A percentile compares a stretch with the other conserved stretches of the same genome.
These are phyloP conservation scores for Leccinum subrobustum DNA, from an alignment of 1,284 basidiomycete genomes.

Conservation along the genomic window DNA sequence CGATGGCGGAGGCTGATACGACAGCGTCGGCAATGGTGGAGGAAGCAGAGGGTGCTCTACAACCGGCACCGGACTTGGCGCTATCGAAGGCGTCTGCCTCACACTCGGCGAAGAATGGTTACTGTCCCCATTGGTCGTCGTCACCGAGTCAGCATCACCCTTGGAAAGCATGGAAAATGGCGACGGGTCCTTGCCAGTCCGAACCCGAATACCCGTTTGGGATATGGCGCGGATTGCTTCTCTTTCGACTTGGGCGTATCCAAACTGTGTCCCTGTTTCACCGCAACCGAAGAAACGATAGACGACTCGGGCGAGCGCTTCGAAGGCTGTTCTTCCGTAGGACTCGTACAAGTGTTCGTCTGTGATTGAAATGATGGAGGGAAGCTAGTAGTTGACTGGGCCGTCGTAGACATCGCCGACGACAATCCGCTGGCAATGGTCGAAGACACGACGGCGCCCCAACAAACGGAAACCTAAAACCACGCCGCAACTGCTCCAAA, in stretches of 20 bases:
- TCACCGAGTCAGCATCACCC: not conserved
- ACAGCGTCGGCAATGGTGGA: constrained; percentile 8
- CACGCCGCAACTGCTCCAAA: constrained; percentile 30
- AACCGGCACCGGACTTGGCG: constrained; percentile 12
- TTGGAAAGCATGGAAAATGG: constrained; percentile 22
- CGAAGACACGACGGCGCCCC: constrained; percentile 37
- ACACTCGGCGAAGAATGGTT: constrained; percentile 9
- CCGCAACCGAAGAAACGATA: not conserved
- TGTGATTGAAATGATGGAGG: not conserved
- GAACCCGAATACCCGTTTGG: constrained; percentile 44
- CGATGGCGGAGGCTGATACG: constrained; percentile 1
- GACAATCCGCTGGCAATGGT: not conserved
- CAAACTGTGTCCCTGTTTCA: constrained; percentile 15
- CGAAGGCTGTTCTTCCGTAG: constrained; percentile 11
- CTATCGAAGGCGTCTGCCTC: constrained; percentile 15
- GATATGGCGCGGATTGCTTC: constrained; percentile 36
- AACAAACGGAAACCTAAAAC: constrained; percentile 50
- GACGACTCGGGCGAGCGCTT: constrained; percentile 13
- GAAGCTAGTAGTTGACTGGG: not conserved
- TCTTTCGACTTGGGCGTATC: constrained; percentile 31
- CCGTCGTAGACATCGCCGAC: not conserved
- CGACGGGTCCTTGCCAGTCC: constrained; percentile 36
- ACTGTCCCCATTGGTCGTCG: not conserved
- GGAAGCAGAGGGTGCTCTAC: constrained; percentile 14
- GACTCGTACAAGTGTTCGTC: not conserved